A percentile compares a stretch with the other conserved stretches of the same genome.
Conservation (phyloP, 2,329 filamentous ascomycete species). For the Cladosporium sp. region DNA sequence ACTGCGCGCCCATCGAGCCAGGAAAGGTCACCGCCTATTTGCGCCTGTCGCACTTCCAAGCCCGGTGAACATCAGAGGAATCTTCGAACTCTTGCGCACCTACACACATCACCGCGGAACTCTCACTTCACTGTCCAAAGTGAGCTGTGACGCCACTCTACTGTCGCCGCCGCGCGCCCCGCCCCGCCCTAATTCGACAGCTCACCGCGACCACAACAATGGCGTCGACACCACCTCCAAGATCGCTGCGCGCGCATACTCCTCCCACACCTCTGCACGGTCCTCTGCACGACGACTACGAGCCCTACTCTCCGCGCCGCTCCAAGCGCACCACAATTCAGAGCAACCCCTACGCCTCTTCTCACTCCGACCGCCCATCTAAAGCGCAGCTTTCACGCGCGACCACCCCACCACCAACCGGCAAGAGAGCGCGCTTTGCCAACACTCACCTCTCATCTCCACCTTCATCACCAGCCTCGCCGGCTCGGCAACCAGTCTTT, state of each 20-base stretch:
- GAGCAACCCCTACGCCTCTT: slow-evolving; percentile 42
- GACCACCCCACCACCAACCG: slow-evolving; percentile 22
- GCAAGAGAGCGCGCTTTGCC: slow-evolving; percentile 41
- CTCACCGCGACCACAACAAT: slow-evolving; percentile 10
- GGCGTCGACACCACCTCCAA: slow-evolving; percentile 9
- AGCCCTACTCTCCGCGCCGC: slow-evolving; percentile 61
- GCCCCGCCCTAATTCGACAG: slow-evolving; percentile 11
- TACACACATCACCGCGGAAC: background rate
- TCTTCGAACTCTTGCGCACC: background rate
- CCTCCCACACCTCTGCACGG: slow-evolving; percentile 67
- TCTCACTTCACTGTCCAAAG: background rate
- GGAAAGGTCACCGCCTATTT: slow-evolving; percentile 9
- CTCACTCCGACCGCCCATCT: slow-evolving; percentile 30
- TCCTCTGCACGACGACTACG: slow-evolving; percentile 60
- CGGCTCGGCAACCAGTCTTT: slow-evolving; percentile 14
- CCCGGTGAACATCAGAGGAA: background rate
- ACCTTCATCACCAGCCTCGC: slow-evolving; percentile 38
- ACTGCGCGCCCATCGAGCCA: background rate
- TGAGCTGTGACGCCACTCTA: background rate
- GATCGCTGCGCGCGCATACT: slow-evolving; percentile 49
- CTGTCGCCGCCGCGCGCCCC: slow-evolving; percentile 7
- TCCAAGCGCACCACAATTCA: slow-evolving; percentile 30
- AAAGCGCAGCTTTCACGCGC: slow-evolving; percentile 9
- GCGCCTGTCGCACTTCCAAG: slow-evolving; percentile 2
- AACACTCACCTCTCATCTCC: slow-evolving; percentile 43